Evolutionary conservation across 768 basidiomycete genomes (phyloP).

Genomic region (Phlebiopsis flavidoalba): DNA sequence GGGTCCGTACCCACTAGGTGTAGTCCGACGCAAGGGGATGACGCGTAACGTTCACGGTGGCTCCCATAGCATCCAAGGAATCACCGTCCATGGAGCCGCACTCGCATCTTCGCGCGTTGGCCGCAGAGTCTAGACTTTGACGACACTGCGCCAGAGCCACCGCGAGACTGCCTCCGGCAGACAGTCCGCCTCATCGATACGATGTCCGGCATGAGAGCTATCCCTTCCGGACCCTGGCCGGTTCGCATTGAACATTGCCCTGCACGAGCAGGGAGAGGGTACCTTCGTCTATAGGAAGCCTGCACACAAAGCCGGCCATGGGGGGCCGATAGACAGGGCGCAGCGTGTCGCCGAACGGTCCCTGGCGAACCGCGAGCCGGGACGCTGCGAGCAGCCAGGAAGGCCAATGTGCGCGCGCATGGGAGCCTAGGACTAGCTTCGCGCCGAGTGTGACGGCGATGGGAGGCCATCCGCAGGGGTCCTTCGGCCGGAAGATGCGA

Average conservation of each 20-base stretch:
- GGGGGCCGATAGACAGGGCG: background rate
- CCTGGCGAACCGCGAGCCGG: background rate
- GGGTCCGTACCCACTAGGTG: background rate
- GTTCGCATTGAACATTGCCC: background rate
- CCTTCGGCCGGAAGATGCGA: background rate
- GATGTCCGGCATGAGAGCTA: background rate
- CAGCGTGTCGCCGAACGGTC: background rate
- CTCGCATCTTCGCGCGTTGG: background rate
- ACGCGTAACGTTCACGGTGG: background rate
- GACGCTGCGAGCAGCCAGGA: background rate
- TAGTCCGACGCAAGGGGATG: background rate
- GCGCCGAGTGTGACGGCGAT: background rate
- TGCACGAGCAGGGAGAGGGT: background rate
- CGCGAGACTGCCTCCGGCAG: background rate
- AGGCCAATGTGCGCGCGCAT: background rate
- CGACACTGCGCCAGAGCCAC: background rate
- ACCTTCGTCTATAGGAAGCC: background rate
- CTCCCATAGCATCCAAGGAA: background rate
- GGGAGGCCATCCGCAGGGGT: background rate
- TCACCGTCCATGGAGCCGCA: background rate
- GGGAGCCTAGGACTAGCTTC: background rate
- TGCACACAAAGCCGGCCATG: background rate
- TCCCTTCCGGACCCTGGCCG: background rate
- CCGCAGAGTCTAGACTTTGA: slow-evolving; percentile 1
- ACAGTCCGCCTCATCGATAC: background rate